Percentiles rank a stretch among this genome's conserved stretches.
phyloP scores from a whole-genome alignment of 2,329 filamentous ascomycete genomes.

The Leptographium radiaticola region DNA sequence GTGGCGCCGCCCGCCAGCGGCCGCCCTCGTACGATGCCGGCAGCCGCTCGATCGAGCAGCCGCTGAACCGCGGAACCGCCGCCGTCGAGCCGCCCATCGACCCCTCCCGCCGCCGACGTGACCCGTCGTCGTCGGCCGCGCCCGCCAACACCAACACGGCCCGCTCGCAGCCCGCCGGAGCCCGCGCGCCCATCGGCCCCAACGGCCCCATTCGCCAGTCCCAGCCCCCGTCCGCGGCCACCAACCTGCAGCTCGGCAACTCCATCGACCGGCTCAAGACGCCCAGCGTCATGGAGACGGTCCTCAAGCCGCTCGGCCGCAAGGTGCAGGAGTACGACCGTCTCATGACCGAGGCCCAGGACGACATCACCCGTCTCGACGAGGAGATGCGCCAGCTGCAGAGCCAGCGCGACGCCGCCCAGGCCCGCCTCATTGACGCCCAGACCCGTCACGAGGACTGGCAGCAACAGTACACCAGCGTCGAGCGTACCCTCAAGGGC shows the following conservation, averaged over 20 bases:
- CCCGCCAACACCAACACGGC: background rate
- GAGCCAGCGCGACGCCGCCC: background rate
- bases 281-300: background rate
- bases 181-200: background rate
- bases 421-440: background rate
- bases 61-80: background rate
- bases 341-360: background rate
- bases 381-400: background rate
- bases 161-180: background rate
- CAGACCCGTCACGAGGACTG: background rate
- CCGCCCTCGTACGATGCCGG: constrained; percentile 1
- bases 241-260: background rate
- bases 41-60: background rate
- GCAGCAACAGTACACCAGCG: background rate
- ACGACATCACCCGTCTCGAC: background rate
- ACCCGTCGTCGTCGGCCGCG: background rate
- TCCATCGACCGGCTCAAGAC: background rate
- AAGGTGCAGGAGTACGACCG: constrained; percentile 1
- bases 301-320: background rate
- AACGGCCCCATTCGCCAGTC: background rate
- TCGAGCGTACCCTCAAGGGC: constrained; percentile 1
- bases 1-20: background rate
- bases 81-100: background rate
- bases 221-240: background rate
- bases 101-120: background rate